phyloP scores from a whole-genome alignment of 371 early-diverging fungal genomes.

The Zancudomyces culisetae region DNA sequence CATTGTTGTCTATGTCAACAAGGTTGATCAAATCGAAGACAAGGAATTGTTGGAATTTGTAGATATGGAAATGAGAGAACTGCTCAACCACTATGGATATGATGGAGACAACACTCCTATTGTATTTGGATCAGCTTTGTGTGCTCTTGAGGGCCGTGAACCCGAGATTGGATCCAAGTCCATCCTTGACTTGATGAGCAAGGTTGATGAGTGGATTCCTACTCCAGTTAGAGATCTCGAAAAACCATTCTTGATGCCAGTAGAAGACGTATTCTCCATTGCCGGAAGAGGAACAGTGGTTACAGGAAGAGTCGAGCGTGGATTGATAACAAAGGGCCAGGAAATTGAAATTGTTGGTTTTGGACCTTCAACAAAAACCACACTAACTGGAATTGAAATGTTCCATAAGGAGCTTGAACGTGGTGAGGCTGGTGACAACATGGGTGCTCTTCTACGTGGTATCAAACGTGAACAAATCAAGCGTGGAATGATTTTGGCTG shows the following conservation, averaged over 20 bases:
- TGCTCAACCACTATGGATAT: slow-evolving; percentile 78
- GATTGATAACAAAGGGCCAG: slow-evolving; percentile 76
- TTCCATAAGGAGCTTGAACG: slow-evolving; percentile 96
- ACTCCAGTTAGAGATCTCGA: slow-evolving; percentile 86
- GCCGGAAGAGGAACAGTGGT: slow-evolving; percentile 97
- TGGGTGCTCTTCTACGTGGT: slow-evolving; percentile 91
- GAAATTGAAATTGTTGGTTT: slow-evolving; percentile 94
- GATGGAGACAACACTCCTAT: slow-evolving; percentile 88
- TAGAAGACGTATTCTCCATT: slow-evolving; percentile 95
- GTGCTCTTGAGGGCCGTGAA: slow-evolving; percentile 81
- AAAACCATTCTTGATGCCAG: slow-evolving; percentile 97
- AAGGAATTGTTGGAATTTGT: slow-evolving; percentile 94
- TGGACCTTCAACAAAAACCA: slow-evolving; percentile 73
- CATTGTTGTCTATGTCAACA: slow-evolving; percentile 97
- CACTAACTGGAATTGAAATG: slow-evolving; percentile 93
- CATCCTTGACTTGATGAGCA: slow-evolving; percentile 77
- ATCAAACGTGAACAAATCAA: slow-evolving; percentile 91
- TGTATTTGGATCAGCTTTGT: slow-evolving; percentile 87
- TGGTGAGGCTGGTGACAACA: slow-evolving; percentile 96
- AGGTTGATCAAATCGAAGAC: slow-evolving; percentile 95
- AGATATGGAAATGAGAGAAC: slow-evolving; percentile 96
- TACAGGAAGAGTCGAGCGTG: slow-evolving; percentile 96
- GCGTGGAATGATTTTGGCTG: slow-evolving; percentile 84
- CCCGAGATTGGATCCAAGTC: slow-evolving; percentile 81
- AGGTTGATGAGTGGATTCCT: slow-evolving; percentile 85